phyloP scores from a whole-genome alignment of 1,284 basidiomycete genomes.

The Fistulinella cinereoalba region DNA sequence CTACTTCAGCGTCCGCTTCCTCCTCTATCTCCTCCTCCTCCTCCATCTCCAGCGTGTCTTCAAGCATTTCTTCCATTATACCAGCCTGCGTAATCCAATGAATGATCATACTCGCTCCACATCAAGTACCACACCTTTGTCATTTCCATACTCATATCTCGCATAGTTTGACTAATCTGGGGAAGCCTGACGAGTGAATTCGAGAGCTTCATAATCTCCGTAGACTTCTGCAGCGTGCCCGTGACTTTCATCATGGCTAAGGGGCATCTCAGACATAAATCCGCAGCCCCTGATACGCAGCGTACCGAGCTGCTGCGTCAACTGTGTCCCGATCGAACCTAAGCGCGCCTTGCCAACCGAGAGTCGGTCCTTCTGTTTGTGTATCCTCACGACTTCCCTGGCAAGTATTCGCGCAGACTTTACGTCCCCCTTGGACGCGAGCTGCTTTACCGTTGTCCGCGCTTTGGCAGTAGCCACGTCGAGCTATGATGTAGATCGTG shows the following conservation, averaged over 20 bases:
- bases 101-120: slow-evolving; percentile 2
- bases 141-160: slow-evolving; percentile 99
- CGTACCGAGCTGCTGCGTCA: slow-evolving; percentile 91
- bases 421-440: slow-evolving; percentile 89
- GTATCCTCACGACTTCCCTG: slow-evolving; percentile 89
- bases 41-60: slow-evolving; percentile 81
- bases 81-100: slow-evolving; percentile 60
- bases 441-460: slow-evolving; percentile 79
- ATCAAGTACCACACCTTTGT: slow-evolving; percentile 69
- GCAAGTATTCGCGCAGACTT: slow-evolving; percentile 93
- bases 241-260: slow-evolving; percentile 97
- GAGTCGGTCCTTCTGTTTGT: slow-evolving; percentile 92
- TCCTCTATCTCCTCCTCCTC: slow-evolving; percentile 95
- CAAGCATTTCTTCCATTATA: slow-evolving; percentile 92
- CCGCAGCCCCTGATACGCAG: slow-evolving; percentile 9
- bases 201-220: slow-evolving; percentile 98
- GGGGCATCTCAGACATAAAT: not conserved
- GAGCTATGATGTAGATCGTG: slow-evolving; percentile 50
- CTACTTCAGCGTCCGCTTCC: slow-evolving; percentile 96
- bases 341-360: slow-evolving; percentile 91
- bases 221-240: slow-evolving; percentile 93
- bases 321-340: slow-evolving; percentile 88
- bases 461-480: slow-evolving; percentile 84
- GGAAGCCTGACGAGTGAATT: slow-evolving; percentile 91
- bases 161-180: slow-evolving; percentile 90